Evolutionary conservation across 2,329 filamentous ascomycete species (phyloP).

Genomic region (Sarocladium oryzae): DNA sequence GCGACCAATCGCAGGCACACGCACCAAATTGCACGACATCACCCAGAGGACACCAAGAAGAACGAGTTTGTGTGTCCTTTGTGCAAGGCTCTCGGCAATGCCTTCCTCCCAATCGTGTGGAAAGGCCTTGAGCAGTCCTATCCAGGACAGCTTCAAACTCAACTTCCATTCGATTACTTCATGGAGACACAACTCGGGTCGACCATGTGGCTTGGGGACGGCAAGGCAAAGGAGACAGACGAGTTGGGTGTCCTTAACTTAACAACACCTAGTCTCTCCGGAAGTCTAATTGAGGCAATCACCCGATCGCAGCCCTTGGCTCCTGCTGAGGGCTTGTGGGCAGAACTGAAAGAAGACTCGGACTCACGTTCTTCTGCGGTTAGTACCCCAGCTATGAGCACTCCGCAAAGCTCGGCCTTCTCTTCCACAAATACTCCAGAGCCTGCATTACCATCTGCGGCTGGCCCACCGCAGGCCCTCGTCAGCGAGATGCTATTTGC

Average conservation of each 20-base stretch:
- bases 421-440: not conserved
- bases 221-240: conserved; percentile 28
- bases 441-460: not conserved
- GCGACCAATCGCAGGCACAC: conserved; percentile 78
- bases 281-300: conserved; percentile 30
- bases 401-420: conserved; percentile 8
- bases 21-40: conserved; percentile 89
- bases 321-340: conserved; percentile 35
- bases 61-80: conserved; percentile 95
- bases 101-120: conserved; percentile 93
- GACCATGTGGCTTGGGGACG: conserved; percentile 34
- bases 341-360: not conserved
- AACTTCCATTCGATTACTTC: conserved; percentile 60
- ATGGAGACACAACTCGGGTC: conserved; percentile 51
- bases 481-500: conserved; percentile 48
- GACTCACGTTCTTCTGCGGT: conserved; percentile 33
- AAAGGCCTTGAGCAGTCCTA: conserved; percentile 83
- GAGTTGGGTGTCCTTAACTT: conserved; percentile 24
- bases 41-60: conserved; percentile 71
- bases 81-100: conserved; percentile 93
- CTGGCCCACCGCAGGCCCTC: conserved; percentile 5
- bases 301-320: conserved; percentile 27
- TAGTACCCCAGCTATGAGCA: conserved; percentile 16
- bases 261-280: conserved; percentile 30
- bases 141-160: conserved; percentile 60